Conservation (phyloP, 768 basidiomycete species). For the Ramaria sp. region DNA sequence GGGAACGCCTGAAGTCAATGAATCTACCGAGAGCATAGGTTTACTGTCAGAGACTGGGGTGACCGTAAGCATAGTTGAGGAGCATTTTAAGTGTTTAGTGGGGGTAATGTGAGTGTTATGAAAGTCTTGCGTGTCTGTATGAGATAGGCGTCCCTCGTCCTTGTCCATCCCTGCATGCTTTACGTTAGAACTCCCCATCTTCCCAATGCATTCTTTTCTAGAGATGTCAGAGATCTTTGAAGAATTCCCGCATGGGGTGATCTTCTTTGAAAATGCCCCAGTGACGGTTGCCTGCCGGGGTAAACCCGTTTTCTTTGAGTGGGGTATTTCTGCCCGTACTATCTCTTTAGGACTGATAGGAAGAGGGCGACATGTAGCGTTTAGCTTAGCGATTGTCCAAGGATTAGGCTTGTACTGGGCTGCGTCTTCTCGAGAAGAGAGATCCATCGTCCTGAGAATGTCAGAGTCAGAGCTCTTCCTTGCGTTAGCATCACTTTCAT, state of each 20-base stretch:
- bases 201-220: background rate
- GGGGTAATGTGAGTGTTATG: too few relatives aligned
- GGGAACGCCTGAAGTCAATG: too few relatives aligned
- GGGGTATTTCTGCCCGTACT: background rate
- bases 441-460: slow-evolving; percentile 41
- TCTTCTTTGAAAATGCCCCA: background rate
- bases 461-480: slow-evolving; percentile 15
- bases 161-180: background rate
- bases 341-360: background rate
- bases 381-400: slow-evolving; percentile 72
- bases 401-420: slow-evolving; percentile 67
- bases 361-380: slow-evolving; percentile 44
- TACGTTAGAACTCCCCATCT: background rate
- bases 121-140: too few relatives aligned
- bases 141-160: background rate
- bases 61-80: too few relatives aligned
- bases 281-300: background rate
- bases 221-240: background rate
- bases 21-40: too few relatives aligned
- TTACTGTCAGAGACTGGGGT: too few relatives aligned
- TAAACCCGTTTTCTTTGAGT: background rate
- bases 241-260: background rate
- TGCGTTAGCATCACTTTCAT: background rate
- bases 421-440: slow-evolving; percentile 46
- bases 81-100: too few relatives aligned